Percentiles rank a stretch among this genome's conserved stretches.
Conservation (phyloP, 164 flowering plant genomes). For the Magnolia changhungtana region DNA sequence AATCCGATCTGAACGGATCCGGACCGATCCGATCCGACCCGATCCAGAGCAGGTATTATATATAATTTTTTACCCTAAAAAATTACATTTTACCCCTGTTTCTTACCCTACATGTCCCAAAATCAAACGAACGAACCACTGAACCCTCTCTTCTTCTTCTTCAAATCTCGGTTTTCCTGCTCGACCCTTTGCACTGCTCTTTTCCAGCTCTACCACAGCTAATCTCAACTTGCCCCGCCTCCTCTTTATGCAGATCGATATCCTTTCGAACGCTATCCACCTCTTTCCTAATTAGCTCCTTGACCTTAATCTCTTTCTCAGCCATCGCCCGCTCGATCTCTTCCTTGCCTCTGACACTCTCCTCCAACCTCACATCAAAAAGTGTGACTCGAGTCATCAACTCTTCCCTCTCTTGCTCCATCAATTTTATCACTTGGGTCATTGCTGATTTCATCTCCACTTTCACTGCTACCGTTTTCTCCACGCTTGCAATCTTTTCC, state of each 20-base stretch:
- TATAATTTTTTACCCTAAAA: no score
- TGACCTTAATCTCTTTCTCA: neutral
- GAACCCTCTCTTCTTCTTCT: no score
- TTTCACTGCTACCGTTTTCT: neutral
- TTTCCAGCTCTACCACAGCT: neutral
- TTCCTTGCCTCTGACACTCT: neutral
- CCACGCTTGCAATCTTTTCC: neutral
- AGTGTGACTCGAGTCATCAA: neutral
- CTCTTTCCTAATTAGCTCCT: constrained; percentile 1
- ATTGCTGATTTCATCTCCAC: neutral
- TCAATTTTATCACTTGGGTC: neutral
- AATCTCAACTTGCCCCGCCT: constrained; percentile 2
- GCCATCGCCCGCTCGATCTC: constrained; percentile 4
- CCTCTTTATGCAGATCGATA: constrained; percentile 5
- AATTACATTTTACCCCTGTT: no score
- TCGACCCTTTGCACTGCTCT: neutral
- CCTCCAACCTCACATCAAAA: neutral
- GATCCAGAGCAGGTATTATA: no score
- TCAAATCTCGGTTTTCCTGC: no score
- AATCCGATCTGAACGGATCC: no score
- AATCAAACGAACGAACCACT: no score
- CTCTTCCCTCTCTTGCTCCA: constrained; percentile 11
- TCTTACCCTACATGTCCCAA: no score
- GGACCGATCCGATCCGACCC: no score
- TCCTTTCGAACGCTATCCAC: constrained; percentile 1